These are phyloP conservation scores for Podospora tetraspora DNA, from an alignment of 495 filamentous ascomycete genomes.

Conservation along the genomic window DNA sequence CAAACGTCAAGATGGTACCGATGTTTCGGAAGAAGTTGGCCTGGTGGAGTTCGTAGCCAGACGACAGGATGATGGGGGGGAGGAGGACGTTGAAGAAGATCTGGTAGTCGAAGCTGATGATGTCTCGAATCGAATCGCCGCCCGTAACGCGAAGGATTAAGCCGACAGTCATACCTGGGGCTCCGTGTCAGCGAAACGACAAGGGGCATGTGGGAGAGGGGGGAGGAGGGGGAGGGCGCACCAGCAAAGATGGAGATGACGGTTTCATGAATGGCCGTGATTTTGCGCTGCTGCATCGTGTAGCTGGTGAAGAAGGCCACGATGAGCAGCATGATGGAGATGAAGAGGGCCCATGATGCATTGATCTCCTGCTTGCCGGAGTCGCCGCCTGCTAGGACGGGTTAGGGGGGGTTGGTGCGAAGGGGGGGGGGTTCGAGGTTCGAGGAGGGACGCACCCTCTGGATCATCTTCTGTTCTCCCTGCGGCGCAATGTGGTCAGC, in stretches of 20 bases:
- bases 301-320: conserved; percentile 95
- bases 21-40: conserved; percentile 98
- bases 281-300: conserved; percentile 86
- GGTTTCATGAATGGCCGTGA: conserved; percentile 96
- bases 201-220: background rate
- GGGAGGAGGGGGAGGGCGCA: conserved; percentile 34
- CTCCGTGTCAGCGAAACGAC: background rate
- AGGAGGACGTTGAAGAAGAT: conserved; percentile 99
- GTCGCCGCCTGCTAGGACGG: conserved; percentile 35
- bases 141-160: conserved; percentile 77
- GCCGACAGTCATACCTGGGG: conserved; percentile 87
- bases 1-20: conserved; percentile 96
- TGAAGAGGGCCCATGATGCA: conserved; percentile 94
- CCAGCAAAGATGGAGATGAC: conserved; percentile 97
- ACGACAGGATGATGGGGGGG: conserved; percentile 94
- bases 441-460: conserved; percentile 37
- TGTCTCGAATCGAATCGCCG: conserved; percentile 73
- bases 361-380: conserved; percentile 75
- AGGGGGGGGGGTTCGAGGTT: background rate
- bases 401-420: conserved; percentile 15
- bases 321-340: conserved; percentile 88
- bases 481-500: conserved; percentile 18
- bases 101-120: conserved; percentile 94
- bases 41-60: conserved; percentile 95
- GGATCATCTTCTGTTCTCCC: conserved; percentile 50